These are phyloP conservation scores for Leccinum subrobustum DNA, from an alignment of 1,284 basidiomycete genomes.

Conservation along the genomic window DNA sequence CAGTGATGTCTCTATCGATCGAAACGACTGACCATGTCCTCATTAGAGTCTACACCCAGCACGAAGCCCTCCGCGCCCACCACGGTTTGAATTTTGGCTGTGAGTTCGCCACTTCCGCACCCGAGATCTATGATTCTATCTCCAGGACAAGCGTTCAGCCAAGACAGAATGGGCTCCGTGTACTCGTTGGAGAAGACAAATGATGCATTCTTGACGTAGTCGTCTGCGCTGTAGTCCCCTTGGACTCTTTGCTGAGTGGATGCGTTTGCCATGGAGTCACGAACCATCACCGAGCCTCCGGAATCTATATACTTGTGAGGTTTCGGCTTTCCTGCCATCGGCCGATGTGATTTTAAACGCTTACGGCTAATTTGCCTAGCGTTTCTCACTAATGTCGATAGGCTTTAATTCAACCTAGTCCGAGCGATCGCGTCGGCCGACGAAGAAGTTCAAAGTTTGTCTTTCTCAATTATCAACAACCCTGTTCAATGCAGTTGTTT, in stretches of 20 bases:
- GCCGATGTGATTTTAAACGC: constrained; percentile 16
- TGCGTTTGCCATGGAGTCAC: constrained; percentile 11
- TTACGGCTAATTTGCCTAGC: not conserved
- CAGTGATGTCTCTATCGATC: not conserved
- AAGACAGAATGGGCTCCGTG: constrained; percentile 57
- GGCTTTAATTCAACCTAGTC: not conserved
- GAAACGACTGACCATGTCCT: constrained; percentile 61
- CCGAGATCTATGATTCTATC: constrained; percentile 79
- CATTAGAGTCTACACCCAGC: constrained; percentile 68
- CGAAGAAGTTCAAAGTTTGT: constrained; percentile 14
- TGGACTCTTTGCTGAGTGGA: not conserved
- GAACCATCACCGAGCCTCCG: not conserved
- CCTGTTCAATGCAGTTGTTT: not conserved
- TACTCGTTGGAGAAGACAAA: constrained; percentile 76
- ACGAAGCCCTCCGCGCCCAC: constrained; percentile 58
- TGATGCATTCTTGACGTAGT: constrained; percentile 57
- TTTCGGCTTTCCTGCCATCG: constrained; percentile 23
- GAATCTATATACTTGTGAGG: constrained; percentile 7
- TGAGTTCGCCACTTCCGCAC: constrained; percentile 81
- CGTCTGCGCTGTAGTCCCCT: constrained; percentile 46
- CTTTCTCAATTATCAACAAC: not conserved
- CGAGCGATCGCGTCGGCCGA: constrained; percentile 16
- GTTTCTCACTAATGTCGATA: not conserved
- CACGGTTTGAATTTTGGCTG: constrained; percentile 50
- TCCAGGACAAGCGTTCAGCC: constrained; percentile 62